These are phyloP conservation scores for Zalaria obscura DNA, from an alignment of 2,329 filamentous ascomycete genomes.

Conservation along the genomic window DNA sequence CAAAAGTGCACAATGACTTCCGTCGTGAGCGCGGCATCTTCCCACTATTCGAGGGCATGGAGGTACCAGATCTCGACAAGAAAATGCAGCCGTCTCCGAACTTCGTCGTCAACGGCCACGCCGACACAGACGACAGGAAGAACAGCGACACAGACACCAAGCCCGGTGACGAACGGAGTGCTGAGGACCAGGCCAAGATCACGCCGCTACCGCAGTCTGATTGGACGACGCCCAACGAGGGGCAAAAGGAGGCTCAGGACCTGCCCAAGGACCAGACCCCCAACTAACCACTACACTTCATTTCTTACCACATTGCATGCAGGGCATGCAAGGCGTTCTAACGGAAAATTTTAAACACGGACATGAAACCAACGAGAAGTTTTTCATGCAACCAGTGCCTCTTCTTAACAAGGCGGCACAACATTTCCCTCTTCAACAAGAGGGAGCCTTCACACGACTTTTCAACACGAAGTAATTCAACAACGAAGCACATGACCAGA, in stretches of 20 bases:
- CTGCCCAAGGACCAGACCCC: background rate
- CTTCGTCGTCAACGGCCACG: background rate
- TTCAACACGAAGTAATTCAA: background rate
- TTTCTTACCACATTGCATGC: no score
- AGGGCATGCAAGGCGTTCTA: no score
- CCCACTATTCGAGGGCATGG: constrained; percentile 66
- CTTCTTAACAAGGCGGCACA: no score
- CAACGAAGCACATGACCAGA: background rate
- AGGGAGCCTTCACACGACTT: constrained; percentile 1
- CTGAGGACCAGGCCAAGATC: background rate
- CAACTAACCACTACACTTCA: background rate
- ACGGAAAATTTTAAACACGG: no score
- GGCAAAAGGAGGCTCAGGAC: background rate
- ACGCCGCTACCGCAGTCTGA: background rate
- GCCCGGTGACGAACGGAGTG: background rate
- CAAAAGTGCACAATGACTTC: constrained; percentile 89
- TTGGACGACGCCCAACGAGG: background rate
- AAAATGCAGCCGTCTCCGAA: background rate
- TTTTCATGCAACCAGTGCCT: background rate
- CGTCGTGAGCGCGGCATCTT: constrained; percentile 72
- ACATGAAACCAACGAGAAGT: background rate
- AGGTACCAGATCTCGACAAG: constrained; percentile 50
- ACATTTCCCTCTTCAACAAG: constrained; percentile 12
- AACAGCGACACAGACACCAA: background rate
- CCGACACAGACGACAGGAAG: background rate